phyloP scores from a whole-genome alignment of 345 rosid species.

The Ricinus communis region DNA sequence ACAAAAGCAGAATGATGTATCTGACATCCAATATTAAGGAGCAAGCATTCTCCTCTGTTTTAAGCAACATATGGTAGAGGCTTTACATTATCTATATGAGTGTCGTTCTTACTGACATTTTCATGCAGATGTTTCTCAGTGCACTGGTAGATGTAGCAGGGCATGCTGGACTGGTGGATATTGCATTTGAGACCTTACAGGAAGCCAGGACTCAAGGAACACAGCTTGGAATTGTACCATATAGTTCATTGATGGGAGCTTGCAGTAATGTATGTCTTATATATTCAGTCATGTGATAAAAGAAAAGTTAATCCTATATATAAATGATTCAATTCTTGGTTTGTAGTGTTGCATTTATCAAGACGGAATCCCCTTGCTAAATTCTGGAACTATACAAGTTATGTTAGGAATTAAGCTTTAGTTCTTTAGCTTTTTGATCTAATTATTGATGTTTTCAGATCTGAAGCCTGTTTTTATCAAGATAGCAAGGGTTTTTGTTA shows the following conservation, averaged over 20 bases:
- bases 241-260: slow-evolving; percentile 99
- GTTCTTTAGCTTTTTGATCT: neutral
- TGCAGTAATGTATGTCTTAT: slow-evolving; percentile 77
- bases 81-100: neutral
- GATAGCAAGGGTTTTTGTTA: neutral
- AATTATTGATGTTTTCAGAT: neutral
- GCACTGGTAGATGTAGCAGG: slow-evolving; percentile 88
- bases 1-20: no score
- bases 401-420: neutral
- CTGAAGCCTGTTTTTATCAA: neutral
- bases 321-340: neutral
- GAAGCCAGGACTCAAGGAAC: slow-evolving; percentile 65
- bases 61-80: neutral
- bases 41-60: no score
- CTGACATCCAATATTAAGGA: no score
- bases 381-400: neutral
- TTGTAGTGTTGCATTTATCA: slow-evolving; percentile 5
- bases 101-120: slow-evolving; percentile 8
- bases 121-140: slow-evolving; percentile 76
- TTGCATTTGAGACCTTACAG: slow-evolving; percentile 66
- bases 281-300: slow-evolving; percentile 1
- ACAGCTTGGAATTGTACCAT: slow-evolving; percentile 66
- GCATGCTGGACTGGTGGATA: slow-evolving; percentile 73
- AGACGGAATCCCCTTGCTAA: neutral
- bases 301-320: neutral